Evolutionary conservation across 352 stramenopile species (phyloP).

Genomic region (Globisporangium takayamanum): DNA sequence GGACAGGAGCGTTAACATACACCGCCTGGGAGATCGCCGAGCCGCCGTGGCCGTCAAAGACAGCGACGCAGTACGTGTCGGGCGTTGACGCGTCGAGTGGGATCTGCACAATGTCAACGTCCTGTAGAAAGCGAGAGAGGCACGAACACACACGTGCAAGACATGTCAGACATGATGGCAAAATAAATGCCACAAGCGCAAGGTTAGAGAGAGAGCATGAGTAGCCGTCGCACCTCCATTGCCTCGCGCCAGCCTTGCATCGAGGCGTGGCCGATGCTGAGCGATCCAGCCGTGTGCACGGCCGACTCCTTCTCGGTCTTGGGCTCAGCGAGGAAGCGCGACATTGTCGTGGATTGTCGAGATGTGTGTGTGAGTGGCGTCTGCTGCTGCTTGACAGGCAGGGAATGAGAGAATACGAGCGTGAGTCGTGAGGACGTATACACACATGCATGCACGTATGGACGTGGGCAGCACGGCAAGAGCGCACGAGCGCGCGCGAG

Average conservation of each 20-base stretch:
- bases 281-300: slow-evolving; percentile 27
- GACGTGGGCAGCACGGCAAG: background rate
- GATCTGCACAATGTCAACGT: slow-evolving; percentile 68
- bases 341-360: slow-evolving; percentile 34
- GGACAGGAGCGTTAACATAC: slow-evolving; percentile 27
- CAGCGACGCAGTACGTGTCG: slow-evolving; percentile 59
- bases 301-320: slow-evolving; percentile 68
- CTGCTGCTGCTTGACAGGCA: background rate
- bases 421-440: background rate
- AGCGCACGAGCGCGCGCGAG: background rate
- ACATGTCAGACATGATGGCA: background rate
- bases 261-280: slow-evolving; percentile 58
- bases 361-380: background rate
- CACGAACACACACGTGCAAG: background rate
- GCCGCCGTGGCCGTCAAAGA: slow-evolving; percentile 84
- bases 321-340: slow-evolving; percentile 78
- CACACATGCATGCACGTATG: background rate
- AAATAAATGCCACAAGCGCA: background rate
- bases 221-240: slow-evolving; percentile 55
- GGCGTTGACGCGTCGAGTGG: slow-evolving; percentile 50
- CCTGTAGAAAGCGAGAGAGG: slow-evolving; percentile 19
- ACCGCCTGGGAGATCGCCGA: slow-evolving; percentile 56
- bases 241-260: slow-evolving; percentile 85
- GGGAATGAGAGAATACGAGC: background rate
- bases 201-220: background rate